Conservation (phyloP, 2,329 filamentous ascomycete species). For the Ophiostoma populinum region DNA sequence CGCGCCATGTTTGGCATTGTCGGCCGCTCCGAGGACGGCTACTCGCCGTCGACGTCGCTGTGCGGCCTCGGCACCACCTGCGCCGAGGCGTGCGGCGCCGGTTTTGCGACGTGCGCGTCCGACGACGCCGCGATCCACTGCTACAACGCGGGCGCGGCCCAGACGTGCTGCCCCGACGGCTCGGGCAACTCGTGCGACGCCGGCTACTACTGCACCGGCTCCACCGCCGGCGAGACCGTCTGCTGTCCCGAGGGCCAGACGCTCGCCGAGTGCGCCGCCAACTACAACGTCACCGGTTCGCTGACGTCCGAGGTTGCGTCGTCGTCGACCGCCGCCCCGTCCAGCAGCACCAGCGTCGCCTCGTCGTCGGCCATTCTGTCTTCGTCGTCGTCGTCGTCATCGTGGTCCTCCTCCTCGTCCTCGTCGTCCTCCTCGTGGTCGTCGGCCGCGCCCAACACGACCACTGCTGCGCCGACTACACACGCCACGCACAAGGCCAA, state of each 20-base stretch:
- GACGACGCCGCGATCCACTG: constrained; percentile 36
- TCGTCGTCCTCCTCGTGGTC: constrained; percentile 6
- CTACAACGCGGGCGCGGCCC: constrained; percentile 32
- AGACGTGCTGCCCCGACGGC: constrained; percentile 39
- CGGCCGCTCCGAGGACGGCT: constrained; percentile 28
- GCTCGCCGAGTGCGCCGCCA: constrained; percentile 35
- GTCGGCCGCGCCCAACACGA: neutral
- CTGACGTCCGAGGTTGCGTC: constrained; percentile 29
- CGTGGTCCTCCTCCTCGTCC: constrained; percentile 15
- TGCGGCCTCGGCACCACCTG: constrained; percentile 35
- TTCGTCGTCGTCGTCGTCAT: constrained; percentile 10
- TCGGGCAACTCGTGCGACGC: constrained; percentile 42
- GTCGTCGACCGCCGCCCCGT: constrained; percentile 15
- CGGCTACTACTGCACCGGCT: constrained; percentile 39
- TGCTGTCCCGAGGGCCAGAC: constrained; percentile 42
- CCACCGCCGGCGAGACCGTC: constrained; percentile 35
- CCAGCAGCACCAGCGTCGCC: constrained; percentile 16
- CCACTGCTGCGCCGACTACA: constrained; percentile 1
- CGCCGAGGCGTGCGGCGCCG: constrained; percentile 35
- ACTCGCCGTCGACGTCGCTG: constrained; percentile 28
- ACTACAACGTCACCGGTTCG: constrained; percentile 28
- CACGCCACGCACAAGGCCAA: constrained; percentile 7
- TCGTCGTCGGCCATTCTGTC: constrained; percentile 18
- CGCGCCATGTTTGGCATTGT: constrained; percentile 24
- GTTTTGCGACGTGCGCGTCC: constrained; percentile 31